phyloP scores from a whole-genome alignment of 2,329 filamentous ascomycete species.

The Xylariomycetidae sp. region DNA sequence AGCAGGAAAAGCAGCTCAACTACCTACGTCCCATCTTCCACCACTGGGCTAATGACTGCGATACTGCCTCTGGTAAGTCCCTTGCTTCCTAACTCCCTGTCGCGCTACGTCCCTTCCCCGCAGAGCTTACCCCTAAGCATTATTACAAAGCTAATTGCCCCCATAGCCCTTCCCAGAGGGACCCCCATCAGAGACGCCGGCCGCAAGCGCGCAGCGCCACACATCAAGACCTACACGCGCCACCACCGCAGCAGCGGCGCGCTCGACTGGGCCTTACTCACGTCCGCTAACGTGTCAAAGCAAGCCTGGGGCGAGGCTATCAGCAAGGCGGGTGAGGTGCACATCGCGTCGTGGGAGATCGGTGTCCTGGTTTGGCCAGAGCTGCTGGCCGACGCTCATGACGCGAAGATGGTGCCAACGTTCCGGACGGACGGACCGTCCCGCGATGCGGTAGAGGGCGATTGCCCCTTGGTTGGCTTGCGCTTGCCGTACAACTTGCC shows the following conservation, averaged over 20 bases:
- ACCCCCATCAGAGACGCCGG: constrained; percentile 41
- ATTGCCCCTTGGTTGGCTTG: constrained; percentile 52
- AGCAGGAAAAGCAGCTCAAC: constrained; percentile 67
- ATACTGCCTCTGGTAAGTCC: constrained; percentile 27
- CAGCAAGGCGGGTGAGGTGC: constrained; percentile 52
- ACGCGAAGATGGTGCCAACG: constrained; percentile 58
- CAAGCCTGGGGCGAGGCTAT: constrained; percentile 76
- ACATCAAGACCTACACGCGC: constrained; percentile 84
- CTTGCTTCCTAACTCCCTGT: constrained; percentile 1
- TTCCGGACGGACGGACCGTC: constrained; percentile 57
- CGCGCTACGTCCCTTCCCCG: background rate
- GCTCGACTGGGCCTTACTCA: constrained; percentile 81
- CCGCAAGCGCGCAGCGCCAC: constrained; percentile 67
- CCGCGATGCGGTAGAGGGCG: constrained; percentile 7
- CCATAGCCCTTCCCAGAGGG: background rate
- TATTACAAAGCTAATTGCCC: too few relatives aligned
- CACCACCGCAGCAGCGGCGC: constrained; percentile 34
- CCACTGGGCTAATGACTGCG: constrained; percentile 66
- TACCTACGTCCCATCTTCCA: constrained; percentile 66
- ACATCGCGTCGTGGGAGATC: constrained; percentile 76
- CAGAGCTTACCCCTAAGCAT: background rate
- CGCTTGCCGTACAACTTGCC: constrained; percentile 82
- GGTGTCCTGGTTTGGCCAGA: constrained; percentile 79
- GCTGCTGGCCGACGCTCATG: constrained; percentile 35
- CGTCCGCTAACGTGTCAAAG: constrained; percentile 85